These are phyloP conservation scores for Cyberlindnera subsufficiens DNA, from an alignment of 805 yeast species.

Conservation along the genomic window DNA sequence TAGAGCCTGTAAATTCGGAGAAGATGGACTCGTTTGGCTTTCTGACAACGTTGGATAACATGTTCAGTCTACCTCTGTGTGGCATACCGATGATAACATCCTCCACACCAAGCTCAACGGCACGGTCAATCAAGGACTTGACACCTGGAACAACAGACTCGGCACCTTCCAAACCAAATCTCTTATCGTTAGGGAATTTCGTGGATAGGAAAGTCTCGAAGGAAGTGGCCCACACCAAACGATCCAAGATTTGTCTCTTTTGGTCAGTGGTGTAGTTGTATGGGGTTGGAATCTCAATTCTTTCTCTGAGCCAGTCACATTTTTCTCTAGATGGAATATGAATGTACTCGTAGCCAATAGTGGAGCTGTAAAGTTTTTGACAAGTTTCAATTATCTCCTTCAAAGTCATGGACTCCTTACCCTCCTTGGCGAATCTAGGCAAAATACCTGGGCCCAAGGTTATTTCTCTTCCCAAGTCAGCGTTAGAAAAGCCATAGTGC, in stretches of 20 bases:
- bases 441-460: conserved; percentile 96
- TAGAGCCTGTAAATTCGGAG: conserved; percentile 90
- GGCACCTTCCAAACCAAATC: conserved; percentile 98
- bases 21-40: conserved; percentile 98
- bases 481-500: conserved; percentile 85
- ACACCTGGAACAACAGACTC: conserved; percentile 96
- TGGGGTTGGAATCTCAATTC: conserved; percentile 89
- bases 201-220: conserved; percentile 91
- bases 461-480: conserved; percentile 77
- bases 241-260: conserved; percentile 93
- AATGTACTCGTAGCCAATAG: conserved; percentile 91
- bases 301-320: conserved; percentile 98
- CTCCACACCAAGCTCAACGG: conserved; percentile 89
- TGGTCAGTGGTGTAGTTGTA: conserved; percentile 79
- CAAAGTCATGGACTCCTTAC: conserved; percentile 57
- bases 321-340: conserved; percentile 93
- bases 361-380: conserved; percentile 80
- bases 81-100: conserved; percentile 99
- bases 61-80: conserved; percentile 97
- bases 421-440: conserved; percentile 76
- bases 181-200: conserved; percentile 96
- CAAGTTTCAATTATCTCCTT: conserved; percentile 73
- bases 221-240: conserved; percentile 93
- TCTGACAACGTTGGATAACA: conserved; percentile 96
- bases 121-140: conserved; percentile 89